A percentile compares a stretch with the other conserved stretches of the same genome.
Evolutionary conservation across 2,329 filamentous ascomycete species (phyloP).

Genomic region (Gyromitra esculenta): DNA sequence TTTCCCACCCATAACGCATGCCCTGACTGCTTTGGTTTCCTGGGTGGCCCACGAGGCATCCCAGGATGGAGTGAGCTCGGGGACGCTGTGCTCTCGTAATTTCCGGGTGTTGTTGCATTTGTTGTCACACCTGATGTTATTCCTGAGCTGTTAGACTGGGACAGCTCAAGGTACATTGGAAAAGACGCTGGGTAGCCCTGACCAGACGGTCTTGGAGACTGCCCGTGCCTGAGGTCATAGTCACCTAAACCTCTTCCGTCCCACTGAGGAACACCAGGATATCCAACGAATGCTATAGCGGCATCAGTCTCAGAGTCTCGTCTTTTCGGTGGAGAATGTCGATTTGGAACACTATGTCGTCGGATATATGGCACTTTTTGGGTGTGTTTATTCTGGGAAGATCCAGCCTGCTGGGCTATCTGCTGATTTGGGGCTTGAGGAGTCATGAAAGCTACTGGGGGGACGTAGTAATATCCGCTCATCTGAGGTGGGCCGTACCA

Average conservation of each 20-base stretch:
- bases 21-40: slow-evolving; percentile 76
- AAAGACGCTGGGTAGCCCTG: slow-evolving; percentile 27
- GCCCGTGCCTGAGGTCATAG: slow-evolving; percentile 36
- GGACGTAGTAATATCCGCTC: slow-evolving; percentile 34
- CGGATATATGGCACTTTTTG: slow-evolving; percentile 27
- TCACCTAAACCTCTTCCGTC: slow-evolving; percentile 26
- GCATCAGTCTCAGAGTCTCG: slow-evolving; percentile 32
- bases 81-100: slow-evolving; percentile 19
- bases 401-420: slow-evolving; percentile 9
- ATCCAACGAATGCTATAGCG: slow-evolving; percentile 22
- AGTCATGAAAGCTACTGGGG: background rate
- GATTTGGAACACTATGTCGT: slow-evolving; percentile 45
- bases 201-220: slow-evolving; percentile 40
- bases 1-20: slow-evolving; percentile 98
- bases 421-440: slow-evolving; percentile 40
- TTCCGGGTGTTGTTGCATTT: slow-evolving; percentile 36
- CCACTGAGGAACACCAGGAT: slow-evolving; percentile 35
- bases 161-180: slow-evolving; percentile 37
- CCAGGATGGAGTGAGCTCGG: slow-evolving; percentile 52
- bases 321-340: slow-evolving; percentile 39
- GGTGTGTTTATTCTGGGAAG: slow-evolving; percentile 31
- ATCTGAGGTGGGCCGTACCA: slow-evolving; percentile 43
- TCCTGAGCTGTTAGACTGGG: slow-evolving; percentile 47
- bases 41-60: slow-evolving; percentile 69
- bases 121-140: slow-evolving; percentile 33